Evolutionary conservation across 345 rosid genomes (phyloP).

Genomic region (Gossypium anomalum): DNA sequence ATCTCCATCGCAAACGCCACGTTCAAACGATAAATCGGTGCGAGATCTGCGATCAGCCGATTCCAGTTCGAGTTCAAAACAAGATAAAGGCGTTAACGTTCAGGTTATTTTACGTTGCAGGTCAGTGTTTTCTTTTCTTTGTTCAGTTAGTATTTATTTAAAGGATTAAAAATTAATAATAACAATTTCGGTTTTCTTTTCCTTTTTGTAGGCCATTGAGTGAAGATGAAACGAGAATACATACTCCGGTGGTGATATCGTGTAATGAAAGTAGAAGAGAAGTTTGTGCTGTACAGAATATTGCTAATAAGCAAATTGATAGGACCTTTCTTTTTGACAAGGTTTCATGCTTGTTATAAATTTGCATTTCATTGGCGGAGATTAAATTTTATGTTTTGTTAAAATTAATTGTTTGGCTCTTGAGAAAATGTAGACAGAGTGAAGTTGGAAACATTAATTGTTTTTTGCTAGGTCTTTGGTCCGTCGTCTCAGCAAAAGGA

Average conservation of each 20-base stretch:
- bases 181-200: neutral
- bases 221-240: slow-evolving; percentile 70
- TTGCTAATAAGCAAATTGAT: slow-evolving; percentile 96
- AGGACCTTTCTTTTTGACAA: slow-evolving; percentile 89
- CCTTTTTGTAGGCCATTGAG: slow-evolving; percentile 66
- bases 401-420: neutral
- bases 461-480: slow-evolving; percentile 70
- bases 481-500: slow-evolving; percentile 85
- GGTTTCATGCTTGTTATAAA: slow-evolving; percentile 35
- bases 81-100: slow-evolving; percentile 94
- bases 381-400: neutral
- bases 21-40: slow-evolving; percentile 73
- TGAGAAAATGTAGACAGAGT: neutral
- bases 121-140: slow-evolving; percentile 28
- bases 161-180: neutral
- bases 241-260: slow-evolving; percentile 84
- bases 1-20: slow-evolving; percentile 89
- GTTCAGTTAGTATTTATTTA: neutral
- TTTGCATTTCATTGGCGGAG: neutral
- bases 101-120: slow-evolving; percentile 98
- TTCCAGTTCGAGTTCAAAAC: slow-evolving; percentile 51
- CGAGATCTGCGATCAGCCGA: slow-evolving; percentile 90
- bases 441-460: neutral
- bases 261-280: slow-evolving; percentile 84
- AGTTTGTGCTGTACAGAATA: slow-evolving; percentile 80